Evolutionary conservation across 371 early-diverging fungal genomes (phyloP).

Genomic region (Actinomucor elegans): DNA sequence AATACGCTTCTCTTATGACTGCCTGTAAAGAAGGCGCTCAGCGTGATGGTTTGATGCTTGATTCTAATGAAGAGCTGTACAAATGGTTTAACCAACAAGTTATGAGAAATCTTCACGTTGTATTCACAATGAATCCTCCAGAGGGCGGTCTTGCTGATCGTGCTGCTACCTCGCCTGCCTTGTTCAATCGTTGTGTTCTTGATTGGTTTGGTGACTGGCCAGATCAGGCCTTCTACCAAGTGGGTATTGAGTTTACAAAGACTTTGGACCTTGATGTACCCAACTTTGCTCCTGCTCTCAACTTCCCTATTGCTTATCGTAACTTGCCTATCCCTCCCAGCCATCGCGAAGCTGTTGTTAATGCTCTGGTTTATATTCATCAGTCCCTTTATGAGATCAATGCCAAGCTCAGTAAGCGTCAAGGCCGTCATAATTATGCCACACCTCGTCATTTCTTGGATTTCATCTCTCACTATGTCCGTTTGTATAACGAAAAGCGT

Average conservation of each 20-base stretch:
- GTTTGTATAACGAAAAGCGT: slow-evolving; percentile 89
- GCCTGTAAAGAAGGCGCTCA: slow-evolving; percentile 94
- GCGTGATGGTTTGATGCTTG: slow-evolving; percentile 92
- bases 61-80: slow-evolving; percentile 94
- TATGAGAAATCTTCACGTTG: slow-evolving; percentile 95
- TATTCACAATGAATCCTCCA: slow-evolving; percentile 99
- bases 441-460: slow-evolving; percentile 98
- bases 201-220: slow-evolving; percentile 99
- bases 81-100: slow-evolving; percentile 98
- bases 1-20: slow-evolving; percentile 92
- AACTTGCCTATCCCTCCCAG: slow-evolving; percentile 72
- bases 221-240: slow-evolving; percentile 97
- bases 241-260: slow-evolving; percentile 93
- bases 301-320: slow-evolving; percentile 81
- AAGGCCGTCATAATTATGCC: slow-evolving; percentile 80
- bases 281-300: slow-evolving; percentile 67
- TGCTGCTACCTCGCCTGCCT: slow-evolving; percentile 97
- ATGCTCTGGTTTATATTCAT: slow-evolving; percentile 93
- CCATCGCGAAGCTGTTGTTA: slow-evolving; percentile 86
- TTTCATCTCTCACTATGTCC: slow-evolving; percentile 92
- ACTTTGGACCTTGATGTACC: slow-evolving; percentile 86
- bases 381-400: slow-evolving; percentile 87
- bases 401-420: slow-evolving; percentile 78
- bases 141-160: slow-evolving; percentile 91
- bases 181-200: slow-evolving; percentile 99